Evolutionary conservation across 805 yeast species (phyloP).

Genomic region (Saitoella complicata): DNA sequence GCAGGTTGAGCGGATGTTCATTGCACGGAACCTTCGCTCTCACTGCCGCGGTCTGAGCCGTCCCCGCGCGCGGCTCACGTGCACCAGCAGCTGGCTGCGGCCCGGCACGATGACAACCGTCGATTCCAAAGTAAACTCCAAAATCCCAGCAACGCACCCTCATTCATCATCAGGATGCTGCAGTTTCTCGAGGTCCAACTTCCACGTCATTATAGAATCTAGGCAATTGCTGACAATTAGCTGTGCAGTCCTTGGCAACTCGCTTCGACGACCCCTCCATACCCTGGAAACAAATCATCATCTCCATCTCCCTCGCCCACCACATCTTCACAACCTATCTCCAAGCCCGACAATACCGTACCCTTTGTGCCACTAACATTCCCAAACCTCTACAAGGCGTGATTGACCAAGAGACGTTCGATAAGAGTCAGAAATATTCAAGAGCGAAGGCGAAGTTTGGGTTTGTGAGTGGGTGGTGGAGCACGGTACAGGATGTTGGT

Average conservation of each 20-base stretch:
- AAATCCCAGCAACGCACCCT: too few relatives aligned
- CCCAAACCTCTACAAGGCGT: constrained; percentile 57
- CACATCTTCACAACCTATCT: constrained; percentile 61
- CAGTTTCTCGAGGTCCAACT: too few relatives aligned
- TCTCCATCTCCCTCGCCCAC: constrained; percentile 61
- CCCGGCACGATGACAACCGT: too few relatives aligned
- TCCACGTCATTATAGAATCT: too few relatives aligned
- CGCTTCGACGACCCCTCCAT: constrained; percentile 44
- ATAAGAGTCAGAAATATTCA: constrained; percentile 62
- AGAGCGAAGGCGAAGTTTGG: constrained; percentile 62
- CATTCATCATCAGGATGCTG: too few relatives aligned
- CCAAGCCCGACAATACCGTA: constrained; percentile 59
- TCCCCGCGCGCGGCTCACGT: too few relatives aligned
- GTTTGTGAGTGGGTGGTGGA: constrained; percentile 35
- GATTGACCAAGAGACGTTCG: constrained; percentile 56
- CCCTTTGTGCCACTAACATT: constrained; percentile 37
- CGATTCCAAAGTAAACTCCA: too few relatives aligned
- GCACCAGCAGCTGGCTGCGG: too few relatives aligned
- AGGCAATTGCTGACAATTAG: background rate
- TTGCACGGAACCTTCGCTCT: too few relatives aligned
- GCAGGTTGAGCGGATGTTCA: too few relatives aligned
- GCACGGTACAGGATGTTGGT: constrained; percentile 39
- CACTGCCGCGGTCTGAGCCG: too few relatives aligned
- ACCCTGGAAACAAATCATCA: constrained; percentile 64
- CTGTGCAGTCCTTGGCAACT: constrained; percentile 8